These are phyloP conservation scores for Pseudomonodictys pantanalensis DNA, from an alignment of 495 filamentous ascomycete genomes.

Conservation along the genomic window DNA sequence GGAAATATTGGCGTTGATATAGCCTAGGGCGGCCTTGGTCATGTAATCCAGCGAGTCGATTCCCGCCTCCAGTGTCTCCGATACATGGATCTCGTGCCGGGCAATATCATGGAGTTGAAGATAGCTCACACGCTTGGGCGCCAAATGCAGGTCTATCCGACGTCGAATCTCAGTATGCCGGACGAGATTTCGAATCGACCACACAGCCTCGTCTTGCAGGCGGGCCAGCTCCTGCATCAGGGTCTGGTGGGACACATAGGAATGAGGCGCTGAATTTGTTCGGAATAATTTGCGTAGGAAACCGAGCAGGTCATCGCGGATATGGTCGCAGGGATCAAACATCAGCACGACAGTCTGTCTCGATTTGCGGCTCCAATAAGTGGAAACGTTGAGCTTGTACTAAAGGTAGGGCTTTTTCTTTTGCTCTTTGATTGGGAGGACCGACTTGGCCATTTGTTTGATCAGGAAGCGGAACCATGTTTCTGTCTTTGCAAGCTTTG, in stretches of 20 bases:
- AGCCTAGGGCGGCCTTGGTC: neutral
- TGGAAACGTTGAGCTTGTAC: constrained; percentile 36
- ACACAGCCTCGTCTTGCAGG: constrained; percentile 39
- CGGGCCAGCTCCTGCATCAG: constrained; percentile 33
- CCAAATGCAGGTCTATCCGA: neutral
- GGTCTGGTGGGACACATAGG: constrained; percentile 23
- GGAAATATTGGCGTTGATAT: neutral
- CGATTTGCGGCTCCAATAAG: constrained; percentile 33
- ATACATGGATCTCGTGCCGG: constrained; percentile 22
- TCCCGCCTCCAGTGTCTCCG: constrained; percentile 17
- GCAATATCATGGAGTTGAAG: constrained; percentile 16
- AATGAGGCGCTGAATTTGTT: neutral
- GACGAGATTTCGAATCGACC: constrained; percentile 40
- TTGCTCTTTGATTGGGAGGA: constrained; percentile 2
- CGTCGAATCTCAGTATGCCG: constrained; percentile 8
- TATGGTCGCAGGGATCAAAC: constrained; percentile 37
- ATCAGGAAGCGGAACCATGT: constrained; percentile 42
- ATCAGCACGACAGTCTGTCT: constrained; percentile 38
- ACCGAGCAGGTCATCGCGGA: constrained; percentile 14
- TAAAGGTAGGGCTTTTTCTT: neutral
- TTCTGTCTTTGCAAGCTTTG: constrained; percentile 8
- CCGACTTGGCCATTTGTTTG: constrained; percentile 33
- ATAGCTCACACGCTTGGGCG: neutral
- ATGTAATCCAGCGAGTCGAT: neutral
- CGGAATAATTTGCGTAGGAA: neutral